phyloP scores from a whole-genome alignment of 2,329 filamentous ascomycete genomes.

The Talaromyces sp. region DNA sequence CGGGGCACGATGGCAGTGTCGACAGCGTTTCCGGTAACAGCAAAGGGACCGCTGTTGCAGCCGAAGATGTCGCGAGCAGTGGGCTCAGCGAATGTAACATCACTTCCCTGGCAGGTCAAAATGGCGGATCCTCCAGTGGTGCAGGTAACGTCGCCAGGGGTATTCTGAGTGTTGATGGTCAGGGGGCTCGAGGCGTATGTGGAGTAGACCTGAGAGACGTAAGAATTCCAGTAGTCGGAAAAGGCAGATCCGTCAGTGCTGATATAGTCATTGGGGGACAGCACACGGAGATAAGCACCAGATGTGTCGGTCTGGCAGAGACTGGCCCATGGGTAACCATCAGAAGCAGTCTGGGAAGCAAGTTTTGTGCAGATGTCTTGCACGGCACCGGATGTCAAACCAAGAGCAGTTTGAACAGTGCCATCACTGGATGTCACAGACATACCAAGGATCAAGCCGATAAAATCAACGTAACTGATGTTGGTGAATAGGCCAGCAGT shows the following conservation, averaged over 20 bases:
- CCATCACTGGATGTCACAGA: slow-evolving; percentile 50
- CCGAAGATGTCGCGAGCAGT: slow-evolving; percentile 49
- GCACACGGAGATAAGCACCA: slow-evolving; percentile 47
- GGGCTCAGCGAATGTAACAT: slow-evolving; percentile 45
- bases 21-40: slow-evolving; percentile 38
- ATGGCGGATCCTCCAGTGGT: slow-evolving; percentile 35
- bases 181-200: slow-evolving; percentile 48
- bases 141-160: slow-evolving; percentile 51
- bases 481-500: slow-evolving; percentile 46
- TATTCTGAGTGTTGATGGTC: slow-evolving; percentile 53
- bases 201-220: slow-evolving; percentile 53
- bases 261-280: slow-evolving; percentile 54
- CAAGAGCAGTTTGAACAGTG: slow-evolving; percentile 47
- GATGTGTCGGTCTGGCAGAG: slow-evolving; percentile 44
- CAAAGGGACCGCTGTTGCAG: slow-evolving; percentile 51
- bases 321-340: slow-evolving; percentile 53
- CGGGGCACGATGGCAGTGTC: slow-evolving; percentile 47
- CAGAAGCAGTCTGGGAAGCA: slow-evolving; percentile 43
- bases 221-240: slow-evolving; percentile 49
- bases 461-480: slow-evolving; percentile 53
- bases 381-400: slow-evolving; percentile 49
- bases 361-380: slow-evolving; percentile 46
- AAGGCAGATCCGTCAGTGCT: slow-evolving; percentile 48
- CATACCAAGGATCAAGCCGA: slow-evolving; percentile 52
- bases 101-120: slow-evolving; percentile 44